phyloP scores from a whole-genome alignment of 169 alveolate genomes.

The Plasmodium relictum region DNA sequence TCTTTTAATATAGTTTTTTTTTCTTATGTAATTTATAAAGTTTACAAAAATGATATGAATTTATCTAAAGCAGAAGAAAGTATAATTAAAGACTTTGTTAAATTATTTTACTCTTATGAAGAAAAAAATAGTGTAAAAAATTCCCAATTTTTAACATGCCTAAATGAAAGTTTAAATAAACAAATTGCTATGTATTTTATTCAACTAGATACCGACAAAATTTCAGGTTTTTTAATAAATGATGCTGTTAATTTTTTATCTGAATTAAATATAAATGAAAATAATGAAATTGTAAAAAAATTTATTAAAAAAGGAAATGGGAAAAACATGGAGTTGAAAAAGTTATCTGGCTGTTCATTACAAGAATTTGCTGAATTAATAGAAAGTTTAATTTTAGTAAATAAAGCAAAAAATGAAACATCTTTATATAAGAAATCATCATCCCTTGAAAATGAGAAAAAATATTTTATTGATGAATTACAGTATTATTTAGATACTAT shows the following conservation, averaged over 20 bases:
- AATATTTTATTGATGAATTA: conserved; percentile 13
- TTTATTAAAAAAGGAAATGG: conserved; percentile 72
- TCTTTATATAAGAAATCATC: not conserved
- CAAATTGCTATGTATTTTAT: conserved; percentile 75
- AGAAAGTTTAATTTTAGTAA: conserved; percentile 42
- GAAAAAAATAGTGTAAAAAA: conserved; percentile 54
- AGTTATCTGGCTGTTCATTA: conserved; percentile 69
- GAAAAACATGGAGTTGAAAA: conserved; percentile 43
- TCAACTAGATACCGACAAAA: conserved; percentile 68
- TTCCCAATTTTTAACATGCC: conserved; percentile 68
- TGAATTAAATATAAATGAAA: conserved; percentile 67
- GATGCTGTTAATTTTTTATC: conserved; percentile 59
- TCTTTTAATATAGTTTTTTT: conserved; percentile 5
- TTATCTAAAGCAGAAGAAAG: conserved; percentile 75
- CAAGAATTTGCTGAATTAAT: conserved; percentile 71
- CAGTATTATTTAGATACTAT: conserved; percentile 23
- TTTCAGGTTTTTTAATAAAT: conserved; percentile 56
- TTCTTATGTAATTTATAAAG: conserved; percentile 44
- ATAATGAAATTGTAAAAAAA: conserved; percentile 47
- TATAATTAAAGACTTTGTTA: conserved; percentile 40
- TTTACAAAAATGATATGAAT: conserved; percentile 61
- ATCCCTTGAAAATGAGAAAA: not conserved
- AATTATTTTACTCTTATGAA: conserved; percentile 40
- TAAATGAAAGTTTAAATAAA: conserved; percentile 39
- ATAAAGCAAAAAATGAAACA: conserved; percentile 15